A percentile compares a stretch with the other conserved stretches of the same genome.
Evolutionary conservation across 73 alveolate genomes (phyloP).

Genomic region (Diophrys appendiculata): DNA sequence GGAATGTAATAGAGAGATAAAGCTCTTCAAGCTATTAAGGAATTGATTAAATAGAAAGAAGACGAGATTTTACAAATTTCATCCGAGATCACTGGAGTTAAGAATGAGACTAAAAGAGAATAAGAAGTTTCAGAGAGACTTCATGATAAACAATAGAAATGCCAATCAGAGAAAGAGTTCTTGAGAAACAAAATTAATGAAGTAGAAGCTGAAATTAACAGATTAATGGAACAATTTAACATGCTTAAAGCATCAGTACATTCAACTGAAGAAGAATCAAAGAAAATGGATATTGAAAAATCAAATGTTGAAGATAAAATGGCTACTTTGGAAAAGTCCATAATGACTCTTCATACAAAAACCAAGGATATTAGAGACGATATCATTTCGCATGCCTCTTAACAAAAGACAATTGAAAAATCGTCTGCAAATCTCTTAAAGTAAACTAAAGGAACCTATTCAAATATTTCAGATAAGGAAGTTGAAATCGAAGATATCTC

Average conservation of each 20-base stretch:
- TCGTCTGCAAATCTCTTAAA: slow-evolving; percentile 82
- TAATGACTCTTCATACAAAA: slow-evolving; percentile 88
- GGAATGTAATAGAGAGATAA: slow-evolving; percentile 81
- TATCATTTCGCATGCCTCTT: slow-evolving; percentile 81
- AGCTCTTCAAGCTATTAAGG: slow-evolving; percentile 71
- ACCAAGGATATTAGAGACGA: slow-evolving; percentile 93
- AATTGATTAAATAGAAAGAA: slow-evolving; percentile 59
- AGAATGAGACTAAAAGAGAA: slow-evolving; percentile 78
- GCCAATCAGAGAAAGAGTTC: slow-evolving; percentile 77
- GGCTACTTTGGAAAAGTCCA: slow-evolving; percentile 84
- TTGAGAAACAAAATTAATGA: slow-evolving; percentile 67
- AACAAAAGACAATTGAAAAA: slow-evolving; percentile 93
- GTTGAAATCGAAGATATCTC: slow-evolving; percentile 89
- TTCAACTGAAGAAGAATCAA: slow-evolving; percentile 85
- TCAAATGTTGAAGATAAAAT: slow-evolving; percentile 84
- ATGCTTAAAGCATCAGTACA: slow-evolving; percentile 81
- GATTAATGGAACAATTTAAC: slow-evolving; percentile 72
- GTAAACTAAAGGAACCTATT: slow-evolving; percentile 75
- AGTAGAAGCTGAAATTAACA: slow-evolving; percentile 81
- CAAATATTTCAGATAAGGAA: slow-evolving; percentile 84
- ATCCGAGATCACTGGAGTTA: slow-evolving; percentile 72
- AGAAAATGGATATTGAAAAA: slow-evolving; percentile 82
- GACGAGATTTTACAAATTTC: slow-evolving; percentile 39
- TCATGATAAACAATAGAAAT: slow-evolving; percentile 72
- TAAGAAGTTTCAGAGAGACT: slow-evolving; percentile 86